These are phyloP conservation scores for Trichoderma breve DNA, from an alignment of 2,329 filamentous ascomycete species.

Conservation along the genomic window DNA sequence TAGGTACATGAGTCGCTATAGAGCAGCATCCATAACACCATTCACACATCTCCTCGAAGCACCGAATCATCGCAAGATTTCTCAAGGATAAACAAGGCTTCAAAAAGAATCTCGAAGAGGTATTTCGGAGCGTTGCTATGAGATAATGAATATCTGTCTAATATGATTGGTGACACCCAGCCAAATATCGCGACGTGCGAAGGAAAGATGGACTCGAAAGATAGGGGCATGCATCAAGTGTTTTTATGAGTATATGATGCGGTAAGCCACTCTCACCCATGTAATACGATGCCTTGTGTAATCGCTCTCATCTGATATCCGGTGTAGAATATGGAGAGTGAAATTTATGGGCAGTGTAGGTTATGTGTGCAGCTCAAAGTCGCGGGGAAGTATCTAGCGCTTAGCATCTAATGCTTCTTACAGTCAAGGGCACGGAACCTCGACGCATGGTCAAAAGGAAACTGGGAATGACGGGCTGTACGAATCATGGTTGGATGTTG, in stretches of 20 bases:
- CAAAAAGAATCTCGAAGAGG: background rate
- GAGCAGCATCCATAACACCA: background rate
- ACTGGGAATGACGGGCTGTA: background rate
- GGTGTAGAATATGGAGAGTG: background rate
- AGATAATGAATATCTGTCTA: background rate
- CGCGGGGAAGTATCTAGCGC: background rate
- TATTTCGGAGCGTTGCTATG: background rate
- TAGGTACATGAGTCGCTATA: background rate
- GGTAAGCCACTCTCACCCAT: background rate
- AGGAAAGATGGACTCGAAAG: background rate
- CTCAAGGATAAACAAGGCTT: rapidly evolving
- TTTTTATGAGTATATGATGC: background rate
- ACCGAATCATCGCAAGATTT: background rate
- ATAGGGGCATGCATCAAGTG: background rate
- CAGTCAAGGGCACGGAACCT: background rate
- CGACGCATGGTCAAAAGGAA: background rate
- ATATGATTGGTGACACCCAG: background rate
- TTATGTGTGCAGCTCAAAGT: background rate
- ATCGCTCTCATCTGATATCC: background rate
- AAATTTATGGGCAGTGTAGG: background rate
- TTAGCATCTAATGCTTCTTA: background rate
- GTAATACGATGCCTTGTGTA: background rate
- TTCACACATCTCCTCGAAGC: background rate
- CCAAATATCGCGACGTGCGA: background rate
- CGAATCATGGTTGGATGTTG: background rate